A percentile compares a stretch with the other conserved stretches of the same genome.
Conservation (phyloP, 495 filamentous ascomycete species). For the Daldinia grandis region DNA sequence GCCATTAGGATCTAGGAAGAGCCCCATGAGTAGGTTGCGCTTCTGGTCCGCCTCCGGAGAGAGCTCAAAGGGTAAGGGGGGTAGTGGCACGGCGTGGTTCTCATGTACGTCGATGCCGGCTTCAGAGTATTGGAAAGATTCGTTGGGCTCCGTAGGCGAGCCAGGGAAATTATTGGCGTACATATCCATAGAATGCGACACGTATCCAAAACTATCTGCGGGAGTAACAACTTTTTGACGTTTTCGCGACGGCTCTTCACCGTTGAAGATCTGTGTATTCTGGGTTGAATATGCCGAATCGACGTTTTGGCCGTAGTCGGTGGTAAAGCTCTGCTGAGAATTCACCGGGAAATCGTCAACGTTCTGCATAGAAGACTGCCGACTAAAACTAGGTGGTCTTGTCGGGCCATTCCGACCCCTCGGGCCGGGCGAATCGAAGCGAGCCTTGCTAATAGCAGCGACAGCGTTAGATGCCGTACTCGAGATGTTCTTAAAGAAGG, state of each 20-base stretch:
- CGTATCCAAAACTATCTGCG: conserved; percentile 58
- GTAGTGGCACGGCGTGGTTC: conserved; percentile 65
- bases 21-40: conserved; percentile 79
- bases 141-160: conserved; percentile 86
- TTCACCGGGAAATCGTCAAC: conserved; percentile 54
- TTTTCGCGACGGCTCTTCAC: conserved; percentile 88
- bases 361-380: conserved; percentile 70
- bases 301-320: conserved; percentile 54
- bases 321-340: conserved; percentile 59
- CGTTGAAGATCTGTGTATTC: conserved; percentile 48
- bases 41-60: conserved; percentile 75
- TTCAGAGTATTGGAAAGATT: conserved; percentile 81
- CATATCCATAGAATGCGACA: conserved; percentile 61
- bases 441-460: conserved; percentile 92
- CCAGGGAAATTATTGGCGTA: conserved; percentile 56
- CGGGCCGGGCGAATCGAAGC: conserved; percentile 86
- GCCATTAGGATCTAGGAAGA: conserved; percentile 81
- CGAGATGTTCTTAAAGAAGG: conserved; percentile 96
- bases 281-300: conserved; percentile 61
- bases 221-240: conserved; percentile 62
- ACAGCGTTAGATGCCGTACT: conserved; percentile 90
- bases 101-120: conserved; percentile 58
- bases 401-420: conserved; percentile 61
- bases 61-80: conserved; percentile 73
- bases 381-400: conserved; percentile 62